These are phyloP conservation scores for Wakefieldia striispora DNA, from an alignment of 768 basidiomycete species.

Conservation along the genomic window DNA sequence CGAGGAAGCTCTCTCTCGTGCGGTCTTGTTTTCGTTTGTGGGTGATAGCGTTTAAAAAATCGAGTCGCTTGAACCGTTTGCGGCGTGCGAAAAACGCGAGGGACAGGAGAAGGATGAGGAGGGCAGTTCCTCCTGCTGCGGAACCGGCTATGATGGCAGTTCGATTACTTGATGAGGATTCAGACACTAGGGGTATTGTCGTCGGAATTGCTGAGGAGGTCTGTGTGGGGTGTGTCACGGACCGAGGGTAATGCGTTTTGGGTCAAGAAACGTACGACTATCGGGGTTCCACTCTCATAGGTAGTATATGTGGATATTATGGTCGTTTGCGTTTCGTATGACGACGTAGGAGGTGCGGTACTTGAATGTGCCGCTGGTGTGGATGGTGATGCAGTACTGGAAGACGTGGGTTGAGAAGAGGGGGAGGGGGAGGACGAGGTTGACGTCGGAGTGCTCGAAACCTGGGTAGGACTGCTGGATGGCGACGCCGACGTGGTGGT, in stretches of 20 bases:
- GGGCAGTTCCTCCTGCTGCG: slow-evolving; percentile 36
- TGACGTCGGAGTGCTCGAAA: neutral
- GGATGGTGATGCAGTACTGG: neutral
- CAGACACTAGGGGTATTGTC: slow-evolving; percentile 11
- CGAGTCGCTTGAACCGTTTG: slow-evolving; percentile 34
- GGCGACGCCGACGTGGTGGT: neutral
- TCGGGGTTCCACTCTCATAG: slow-evolving; percentile 9
- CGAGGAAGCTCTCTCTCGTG: slow-evolving; percentile 22
- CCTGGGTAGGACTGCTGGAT: neutral
- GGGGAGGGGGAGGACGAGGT: slow-evolving; percentile 8
- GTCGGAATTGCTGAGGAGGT: slow-evolving; percentile 12
- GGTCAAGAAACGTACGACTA: slow-evolving; percentile 16
- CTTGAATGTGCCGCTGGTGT: neutral
- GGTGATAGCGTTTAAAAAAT: slow-evolving; percentile 30
- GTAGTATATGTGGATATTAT: slow-evolving; percentile 23
- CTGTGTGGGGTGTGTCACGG: slow-evolving; percentile 1
- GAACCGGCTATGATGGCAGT: slow-evolving; percentile 43
- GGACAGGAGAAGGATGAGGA: slow-evolving; percentile 37
- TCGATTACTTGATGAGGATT: slow-evolving; percentile 21
- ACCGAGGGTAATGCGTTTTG: neutral
- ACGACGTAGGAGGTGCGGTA: slow-evolving; percentile 5
- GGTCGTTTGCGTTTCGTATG: slow-evolving; percentile 10
- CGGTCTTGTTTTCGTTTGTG: slow-evolving; percentile 18
- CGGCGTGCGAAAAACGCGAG: slow-evolving; percentile 38
- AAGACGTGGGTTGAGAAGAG: neutral